Evolutionary conservation across 75 land plant species (phyloP).

Genomic region (Cunninghamia lanceolata): DNA sequence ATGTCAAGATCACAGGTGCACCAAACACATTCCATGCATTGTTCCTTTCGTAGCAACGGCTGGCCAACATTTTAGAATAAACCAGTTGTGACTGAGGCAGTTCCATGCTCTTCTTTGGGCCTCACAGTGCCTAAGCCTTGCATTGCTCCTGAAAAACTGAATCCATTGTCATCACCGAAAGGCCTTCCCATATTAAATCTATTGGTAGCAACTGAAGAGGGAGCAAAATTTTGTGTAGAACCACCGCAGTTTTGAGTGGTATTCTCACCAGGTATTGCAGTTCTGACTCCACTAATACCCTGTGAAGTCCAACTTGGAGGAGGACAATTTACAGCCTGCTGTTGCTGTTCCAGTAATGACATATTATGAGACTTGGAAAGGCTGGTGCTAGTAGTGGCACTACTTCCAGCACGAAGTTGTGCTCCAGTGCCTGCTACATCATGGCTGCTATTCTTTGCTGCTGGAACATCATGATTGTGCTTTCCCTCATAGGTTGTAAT

Average conservation of each 20-base stretch:
- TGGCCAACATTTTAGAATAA: background rate
- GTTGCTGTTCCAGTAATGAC: slow-evolving; percentile 11
- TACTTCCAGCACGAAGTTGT: slow-evolving; percentile 7
- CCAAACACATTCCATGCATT: slow-evolving; percentile 4
- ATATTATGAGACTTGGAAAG: background rate
- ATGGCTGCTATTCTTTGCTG: slow-evolving; percentile 22
- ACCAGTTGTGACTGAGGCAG: slow-evolving; percentile 4
- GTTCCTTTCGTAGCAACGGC: background rate
- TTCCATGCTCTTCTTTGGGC: slow-evolving; percentile 9
- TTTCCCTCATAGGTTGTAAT: slow-evolving; percentile 43
- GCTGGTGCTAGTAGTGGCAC: slow-evolving; percentile 3
- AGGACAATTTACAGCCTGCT: slow-evolving; percentile 7
- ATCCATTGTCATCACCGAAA: background rate
- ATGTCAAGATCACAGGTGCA: background rate
- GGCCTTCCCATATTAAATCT: slow-evolving; percentile 4
- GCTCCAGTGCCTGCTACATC: slow-evolving; percentile 4
- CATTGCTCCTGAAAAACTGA: slow-evolving; percentile 7
- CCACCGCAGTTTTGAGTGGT: background rate
- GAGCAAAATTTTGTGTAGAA: background rate
- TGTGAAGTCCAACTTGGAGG: background rate
- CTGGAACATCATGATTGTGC: slow-evolving; percentile 31
- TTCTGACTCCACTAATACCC: background rate
- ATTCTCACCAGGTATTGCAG: background rate
- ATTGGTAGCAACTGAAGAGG: background rate
- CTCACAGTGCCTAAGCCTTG: background rate